Evolutionary conservation across 1,284 basidiomycete genomes (phyloP).

Genomic region (Retiboletus flavoniger): DNA sequence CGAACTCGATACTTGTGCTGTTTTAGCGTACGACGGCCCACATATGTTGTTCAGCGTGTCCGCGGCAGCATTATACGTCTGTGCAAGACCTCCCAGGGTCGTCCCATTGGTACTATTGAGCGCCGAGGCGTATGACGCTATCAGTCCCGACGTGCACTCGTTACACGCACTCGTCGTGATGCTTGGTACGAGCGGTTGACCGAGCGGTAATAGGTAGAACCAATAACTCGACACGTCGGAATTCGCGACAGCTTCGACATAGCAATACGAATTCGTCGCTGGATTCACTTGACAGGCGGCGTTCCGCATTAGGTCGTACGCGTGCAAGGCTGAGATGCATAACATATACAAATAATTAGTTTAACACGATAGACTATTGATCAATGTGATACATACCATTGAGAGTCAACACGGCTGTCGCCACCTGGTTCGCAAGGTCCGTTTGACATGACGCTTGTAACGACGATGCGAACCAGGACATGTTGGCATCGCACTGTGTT

Average conservation of each 20-base stretch:
- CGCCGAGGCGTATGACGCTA: conserved; percentile 46
- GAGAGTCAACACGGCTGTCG: conserved; percentile 49
- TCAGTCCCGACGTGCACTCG: conserved; percentile 53
- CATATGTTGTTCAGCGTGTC: conserved; percentile 35
- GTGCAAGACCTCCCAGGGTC: conserved; percentile 33
- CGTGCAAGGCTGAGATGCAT: conserved; percentile 46
- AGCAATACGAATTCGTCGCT: conserved; percentile 64
- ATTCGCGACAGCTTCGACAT: conserved; percentile 56
- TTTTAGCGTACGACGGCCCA: conserved; percentile 36
- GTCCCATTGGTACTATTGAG: conserved; percentile 14
- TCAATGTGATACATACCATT: conserved; percentile 40
- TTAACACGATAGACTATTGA: background rate
- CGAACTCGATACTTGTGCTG: conserved; percentile 11
- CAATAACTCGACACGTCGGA: conserved; percentile 60
- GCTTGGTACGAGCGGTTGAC: conserved; percentile 45
- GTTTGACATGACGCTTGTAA: conserved; percentile 49
- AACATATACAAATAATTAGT: conserved; percentile 2
- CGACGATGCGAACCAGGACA: conserved; percentile 55
- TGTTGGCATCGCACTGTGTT: conserved; percentile 56
- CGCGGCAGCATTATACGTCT: conserved; percentile 42
- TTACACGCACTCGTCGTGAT: conserved; percentile 53
- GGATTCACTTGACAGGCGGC: conserved; percentile 57
- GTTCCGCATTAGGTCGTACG: conserved; percentile 57
- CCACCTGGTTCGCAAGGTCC: conserved; percentile 54
- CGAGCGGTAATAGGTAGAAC: conserved; percentile 64